phyloP scores from a whole-genome alignment of 2,329 filamentous ascomycete species.

The Coleophoma cylindrospora region DNA sequence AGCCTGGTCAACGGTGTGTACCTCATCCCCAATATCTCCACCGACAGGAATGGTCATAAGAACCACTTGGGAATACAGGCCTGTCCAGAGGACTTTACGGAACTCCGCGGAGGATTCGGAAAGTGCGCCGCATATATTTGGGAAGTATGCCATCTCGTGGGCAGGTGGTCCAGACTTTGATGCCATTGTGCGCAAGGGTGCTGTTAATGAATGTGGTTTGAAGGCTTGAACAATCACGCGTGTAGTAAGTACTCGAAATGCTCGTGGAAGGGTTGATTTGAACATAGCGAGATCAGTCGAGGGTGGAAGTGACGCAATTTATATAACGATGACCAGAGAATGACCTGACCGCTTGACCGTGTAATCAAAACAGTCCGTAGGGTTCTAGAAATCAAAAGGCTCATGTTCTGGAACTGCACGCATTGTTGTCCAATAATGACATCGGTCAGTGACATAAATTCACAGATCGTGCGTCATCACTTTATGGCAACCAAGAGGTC shows the following conservation, averaged over 20 bases:
- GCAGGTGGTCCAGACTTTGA: constrained; percentile 31
- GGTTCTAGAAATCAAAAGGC: too few species aligned
- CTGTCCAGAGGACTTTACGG: constrained; percentile 56
- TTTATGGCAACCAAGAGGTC: too few species aligned
- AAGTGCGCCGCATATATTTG: constrained; percentile 46
- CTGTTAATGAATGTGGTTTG: background rate
- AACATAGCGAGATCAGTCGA: background rate
- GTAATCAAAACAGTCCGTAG: too few species aligned
- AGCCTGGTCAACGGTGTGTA: constrained; percentile 60
- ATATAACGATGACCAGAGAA: too few species aligned
- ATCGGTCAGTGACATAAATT: too few species aligned
- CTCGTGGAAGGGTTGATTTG: background rate
- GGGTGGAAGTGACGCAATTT: background rate
- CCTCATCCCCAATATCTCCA: constrained; percentile 64
- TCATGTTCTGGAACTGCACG: too few species aligned
- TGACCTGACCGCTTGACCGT: too few species aligned
- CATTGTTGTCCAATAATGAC: too few species aligned
- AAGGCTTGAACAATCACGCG: background rate
- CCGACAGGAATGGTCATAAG: constrained; percentile 60
- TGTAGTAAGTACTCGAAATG: background rate
- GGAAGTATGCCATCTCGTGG: constrained; percentile 57
- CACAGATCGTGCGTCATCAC: too few species aligned
- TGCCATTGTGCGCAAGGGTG: constrained; percentile 13
- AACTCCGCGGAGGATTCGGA: constrained; percentile 52
- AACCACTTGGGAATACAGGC: constrained; percentile 57